Percentiles rank a stretch among this genome's conserved stretches.
Evolutionary conservation across 2,329 filamentous ascomycete genomes (phyloP).

Genomic region (Rhynchosporium agropyri): DNA sequence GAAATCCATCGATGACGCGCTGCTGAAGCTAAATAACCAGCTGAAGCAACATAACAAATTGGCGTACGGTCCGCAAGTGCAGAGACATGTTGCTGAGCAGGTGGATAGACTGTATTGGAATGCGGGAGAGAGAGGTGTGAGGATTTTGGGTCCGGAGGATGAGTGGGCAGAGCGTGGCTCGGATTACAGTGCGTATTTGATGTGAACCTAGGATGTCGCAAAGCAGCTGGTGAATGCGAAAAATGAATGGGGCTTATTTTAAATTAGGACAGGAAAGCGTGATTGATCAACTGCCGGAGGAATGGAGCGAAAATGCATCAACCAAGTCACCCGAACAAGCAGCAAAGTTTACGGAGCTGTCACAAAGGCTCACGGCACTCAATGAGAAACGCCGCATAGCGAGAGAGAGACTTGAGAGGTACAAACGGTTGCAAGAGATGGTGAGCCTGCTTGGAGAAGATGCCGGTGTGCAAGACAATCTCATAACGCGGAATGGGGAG

Average conservation of each 20-base stretch:
- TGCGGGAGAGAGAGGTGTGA: constrained; percentile 45
- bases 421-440: constrained; percentile 53
- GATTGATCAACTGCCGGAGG: constrained; percentile 38
- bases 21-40: constrained; percentile 61
- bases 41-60: constrained; percentile 66
- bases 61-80: constrained; percentile 69
- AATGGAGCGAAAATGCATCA: constrained; percentile 44
- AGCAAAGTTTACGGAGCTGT: constrained; percentile 54
- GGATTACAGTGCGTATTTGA: constrained; percentile 39
- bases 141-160: constrained; percentile 41
- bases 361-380: constrained; percentile 53
- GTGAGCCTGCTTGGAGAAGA: constrained; percentile 54
- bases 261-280: constrained; percentile 17
- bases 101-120: constrained; percentile 66
- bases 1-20: constrained; percentile 57
- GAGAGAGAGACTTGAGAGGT: constrained; percentile 49
- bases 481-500: constrained; percentile 66
- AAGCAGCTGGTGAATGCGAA: background rate
- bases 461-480: constrained; percentile 62
- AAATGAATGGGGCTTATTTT: background rate
- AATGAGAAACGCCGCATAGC: constrained; percentile 48
- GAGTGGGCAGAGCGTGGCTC: constrained; percentile 46
- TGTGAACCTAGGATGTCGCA: background rate
- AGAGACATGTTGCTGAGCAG: constrained; percentile 72
- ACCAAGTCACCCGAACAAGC: constrained; percentile 46